Percentiles rank a stretch among this genome's conserved stretches.
These are phyloP conservation scores for Xerocomus spinulosus DNA, from an alignment of 768 basidiomycete species.

Conservation along the genomic window DNA sequence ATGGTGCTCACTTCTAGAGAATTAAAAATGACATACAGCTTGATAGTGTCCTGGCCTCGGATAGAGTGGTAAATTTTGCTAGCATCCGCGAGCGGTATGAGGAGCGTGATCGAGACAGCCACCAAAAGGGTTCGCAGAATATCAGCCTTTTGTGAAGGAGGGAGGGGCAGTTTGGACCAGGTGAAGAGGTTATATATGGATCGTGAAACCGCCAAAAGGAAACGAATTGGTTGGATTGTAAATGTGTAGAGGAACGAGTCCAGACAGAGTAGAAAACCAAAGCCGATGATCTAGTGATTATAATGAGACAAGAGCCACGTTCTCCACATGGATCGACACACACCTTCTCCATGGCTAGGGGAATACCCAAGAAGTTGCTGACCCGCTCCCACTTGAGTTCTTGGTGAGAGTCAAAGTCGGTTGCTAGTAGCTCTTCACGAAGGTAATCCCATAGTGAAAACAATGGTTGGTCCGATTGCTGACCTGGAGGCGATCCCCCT, in stretches of 20 bases:
- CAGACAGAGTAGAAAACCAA: slow-evolving; percentile 89
- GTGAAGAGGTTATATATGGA: slow-evolving; percentile 49
- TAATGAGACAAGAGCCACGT: slow-evolving; percentile 4
- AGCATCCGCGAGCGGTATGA: slow-evolving; percentile 84
- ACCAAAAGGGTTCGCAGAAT: slow-evolving; percentile 80
- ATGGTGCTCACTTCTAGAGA: slow-evolving; percentile 79
- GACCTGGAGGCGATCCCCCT: slow-evolving; percentile 12
- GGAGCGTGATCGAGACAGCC: slow-evolving; percentile 62
- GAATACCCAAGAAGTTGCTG: slow-evolving; percentile 91
- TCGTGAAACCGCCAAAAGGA: slow-evolving; percentile 56
- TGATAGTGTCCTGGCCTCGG: slow-evolving; percentile 97
- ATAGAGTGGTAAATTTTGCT: slow-evolving; percentile 98
- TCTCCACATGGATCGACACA: slow-evolving; percentile 4
- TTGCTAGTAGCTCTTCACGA: slow-evolving; percentile 80
- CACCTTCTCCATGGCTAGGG: slow-evolving; percentile 91
- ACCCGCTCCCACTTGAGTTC: slow-evolving; percentile 95
- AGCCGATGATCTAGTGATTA: slow-evolving; percentile 68
- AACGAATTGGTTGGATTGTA: slow-evolving; percentile 94
- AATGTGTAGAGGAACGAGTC: slow-evolving; percentile 98
- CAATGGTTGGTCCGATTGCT: slow-evolving; percentile 36
- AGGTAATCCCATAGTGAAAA: slow-evolving; percentile 94
- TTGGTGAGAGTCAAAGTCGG: slow-evolving; percentile 93
- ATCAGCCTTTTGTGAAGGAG: slow-evolving; percentile 90
- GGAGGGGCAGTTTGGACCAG: slow-evolving; percentile 52
- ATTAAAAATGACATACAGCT: slow-evolving; percentile 98